These are phyloP conservation scores for Penicillium capsulatum DNA, from an alignment of 2,329 filamentous ascomycete genomes.

Conservation along the genomic window DNA sequence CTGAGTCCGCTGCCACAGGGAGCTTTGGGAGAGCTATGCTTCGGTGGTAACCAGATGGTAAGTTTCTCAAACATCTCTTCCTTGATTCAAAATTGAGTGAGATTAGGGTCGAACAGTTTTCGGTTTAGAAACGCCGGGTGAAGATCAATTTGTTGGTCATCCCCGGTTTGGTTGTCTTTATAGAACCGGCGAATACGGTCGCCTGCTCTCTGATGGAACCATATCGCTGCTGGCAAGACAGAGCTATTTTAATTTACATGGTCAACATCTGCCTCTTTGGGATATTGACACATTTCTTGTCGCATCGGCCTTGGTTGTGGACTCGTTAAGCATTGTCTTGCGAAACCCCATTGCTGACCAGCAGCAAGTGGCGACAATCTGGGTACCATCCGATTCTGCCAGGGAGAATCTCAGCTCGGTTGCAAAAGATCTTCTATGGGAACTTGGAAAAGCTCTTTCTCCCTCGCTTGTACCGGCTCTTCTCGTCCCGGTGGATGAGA, in stretches of 20 bases:
- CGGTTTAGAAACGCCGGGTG: constrained; percentile 48
- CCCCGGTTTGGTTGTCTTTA: constrained; percentile 68
- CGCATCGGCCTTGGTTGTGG: constrained; percentile 48
- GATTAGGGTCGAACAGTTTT: constrained; percentile 6
- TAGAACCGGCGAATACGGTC: constrained; percentile 75
- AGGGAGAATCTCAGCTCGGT: constrained; percentile 3
- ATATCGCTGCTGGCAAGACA: constrained; percentile 69
- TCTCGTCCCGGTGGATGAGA: constrained; percentile 62
- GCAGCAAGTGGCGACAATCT: constrained; percentile 65
- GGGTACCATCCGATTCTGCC: constrained; percentile 47
- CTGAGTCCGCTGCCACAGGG: constrained; percentile 62
- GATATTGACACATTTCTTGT: constrained; percentile 67
- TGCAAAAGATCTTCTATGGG: constrained; percentile 51
- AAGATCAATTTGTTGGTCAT: constrained; percentile 65
- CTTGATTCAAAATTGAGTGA: background rate
- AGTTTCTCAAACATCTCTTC: constrained; percentile 6
- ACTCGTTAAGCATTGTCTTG: constrained; percentile 62
- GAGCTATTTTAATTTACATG: constrained; percentile 76
- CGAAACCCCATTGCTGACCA: constrained; percentile 36
- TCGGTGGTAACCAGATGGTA: constrained; percentile 78
- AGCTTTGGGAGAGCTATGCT: constrained; percentile 76
- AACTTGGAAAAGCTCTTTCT: constrained; percentile 57
- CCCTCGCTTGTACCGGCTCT: constrained; percentile 75
- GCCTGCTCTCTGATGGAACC: constrained; percentile 71
- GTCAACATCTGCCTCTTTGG: constrained; percentile 72